Evolutionary conservation across 2,329 filamentous ascomycete species (phyloP), one percentile per base, ranked within the genome.

Genomic region (Alternaria gaisen): DNA sequence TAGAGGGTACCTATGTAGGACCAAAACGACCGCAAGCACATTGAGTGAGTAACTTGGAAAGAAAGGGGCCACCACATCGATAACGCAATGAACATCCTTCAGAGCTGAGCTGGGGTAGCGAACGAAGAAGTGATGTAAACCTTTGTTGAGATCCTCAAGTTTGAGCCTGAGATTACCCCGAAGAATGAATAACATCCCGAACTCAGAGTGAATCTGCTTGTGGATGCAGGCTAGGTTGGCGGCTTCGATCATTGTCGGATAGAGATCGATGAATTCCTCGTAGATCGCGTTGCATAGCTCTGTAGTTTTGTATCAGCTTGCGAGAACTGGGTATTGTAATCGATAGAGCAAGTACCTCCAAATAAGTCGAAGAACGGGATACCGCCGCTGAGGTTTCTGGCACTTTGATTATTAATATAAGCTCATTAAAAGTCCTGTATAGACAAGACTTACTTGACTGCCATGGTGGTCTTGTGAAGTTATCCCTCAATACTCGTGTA

Each of bases 301-400:
- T 47, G 11, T 10, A 16, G 0, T 16, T 2, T 22, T 4, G 28
- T 2, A 9, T 32, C n/a, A 47, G 28, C 12, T 16, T 16, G 0
- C 1, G 3, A 10, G 6, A 20, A 20, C 3, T 1, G 1, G 6
- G 8, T 0, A 0, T 5, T 1, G 10, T 1, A 3, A 3, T 47
- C 4, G 0, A 12, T 5, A 5, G 1, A 1, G 1, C 38, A 41
- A 3, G 7, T 16, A 34, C 28, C 44, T 16, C 44, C 44, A 3
- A 18, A 6, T 8, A 47, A 14, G 18, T 47, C 18, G n/a, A 47
- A n/a, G 5, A 32, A 14, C 2, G 43, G 32, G 0, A 5, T 32
- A 1, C 26, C n/a, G 43, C 11, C 16, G 20, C 26, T 1, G 1
- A 1, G 2, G 6, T 8, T 4, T 9, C 10, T 6, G 1, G 2